Base-by-base conservation (phyloP, 495 filamentous ascomycete genomes). In the Podospora pseudoanserina region DNA sequence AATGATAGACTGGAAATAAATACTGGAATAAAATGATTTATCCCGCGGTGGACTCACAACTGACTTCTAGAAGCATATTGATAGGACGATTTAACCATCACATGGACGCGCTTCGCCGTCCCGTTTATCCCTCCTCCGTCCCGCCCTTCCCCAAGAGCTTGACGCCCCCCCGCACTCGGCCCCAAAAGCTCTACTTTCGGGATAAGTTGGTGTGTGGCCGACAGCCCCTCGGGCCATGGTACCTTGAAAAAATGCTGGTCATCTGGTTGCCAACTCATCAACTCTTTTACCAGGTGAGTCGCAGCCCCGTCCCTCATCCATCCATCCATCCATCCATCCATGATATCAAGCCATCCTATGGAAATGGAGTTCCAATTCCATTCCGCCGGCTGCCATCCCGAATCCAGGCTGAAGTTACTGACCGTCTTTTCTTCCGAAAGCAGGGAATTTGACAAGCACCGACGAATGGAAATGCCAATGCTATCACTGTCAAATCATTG, bases 191-290 rank as follows among this genome's bases (percentile, higher is more conserved):
- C 61, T 32, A 39, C 18, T 61, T 32, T n/a, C 1, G 20, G 55
- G 59, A 49, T 53, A 20, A 26, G n/a, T 63, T 66, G 64, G 67
- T 66, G 65, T 66, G 65, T 39, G 53, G 65, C 16, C 64, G 64
- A 49, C 39, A 49, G 27, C 20, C 59, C 59, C 30, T 61, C 59
- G 26, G 59, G 59, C 59, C 39, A 49, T 61, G 59, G 61, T 34
- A 28, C 61, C n/a, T 63, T 28, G 16, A 13, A 61, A 67, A 63
- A 70, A 65, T 71, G 68, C 57, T 73, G 73, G 71, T 73, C 71
- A 73, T 75, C 68, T 71, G 71, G 23, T 64, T 75, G 73, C 68
- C 73, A 75, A 73, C 73, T 73, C 73, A 75, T 75, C 73, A 75
- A 73, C 58, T 64, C 60, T 61, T 44, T 56, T 53, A 61, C 68